phyloP scores from a whole-genome alignment of 2,329 filamentous ascomycete species.

The Laburnicola sp. region DNA sequence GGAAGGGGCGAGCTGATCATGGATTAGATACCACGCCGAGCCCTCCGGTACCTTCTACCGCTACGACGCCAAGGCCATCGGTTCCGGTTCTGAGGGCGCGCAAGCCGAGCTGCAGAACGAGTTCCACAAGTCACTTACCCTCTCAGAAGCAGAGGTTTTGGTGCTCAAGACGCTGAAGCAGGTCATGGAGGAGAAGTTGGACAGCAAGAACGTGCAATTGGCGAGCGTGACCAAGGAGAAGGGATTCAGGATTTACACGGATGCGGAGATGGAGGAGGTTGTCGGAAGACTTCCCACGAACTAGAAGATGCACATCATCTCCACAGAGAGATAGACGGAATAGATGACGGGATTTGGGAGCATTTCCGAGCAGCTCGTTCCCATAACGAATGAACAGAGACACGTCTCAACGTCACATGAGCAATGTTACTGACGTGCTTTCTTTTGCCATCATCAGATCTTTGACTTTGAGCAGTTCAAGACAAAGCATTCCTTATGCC shows the following conservation, averaged over 20 bases:
- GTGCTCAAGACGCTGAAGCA: slow-evolving; percentile 98
- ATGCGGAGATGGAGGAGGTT: slow-evolving; percentile 93
- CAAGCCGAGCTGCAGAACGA: slow-evolving; percentile 98
- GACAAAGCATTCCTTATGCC: too few relatives aligned
- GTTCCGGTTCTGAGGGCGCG: slow-evolving; percentile 93
- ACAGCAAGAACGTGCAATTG: slow-evolving; percentile 97
- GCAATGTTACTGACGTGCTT: too few relatives aligned
- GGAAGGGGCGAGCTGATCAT: neutral
- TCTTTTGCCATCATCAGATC: neutral
- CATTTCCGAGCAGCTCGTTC: slow-evolving; percentile 18
- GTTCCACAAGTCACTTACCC: slow-evolving; percentile 96
- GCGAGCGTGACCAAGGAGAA: slow-evolving; percentile 97
- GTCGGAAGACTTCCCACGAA: slow-evolving; percentile 73
- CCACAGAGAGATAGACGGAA: slow-evolving; percentile 5
- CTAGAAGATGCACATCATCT: slow-evolving; percentile 26
- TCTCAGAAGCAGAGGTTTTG: slow-evolving; percentile 89
- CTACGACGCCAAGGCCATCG: slow-evolving; percentile 98
- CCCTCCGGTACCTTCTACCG: slow-evolving; percentile 98
- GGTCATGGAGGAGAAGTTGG: slow-evolving; percentile 99
- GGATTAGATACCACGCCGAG: slow-evolving; percentile 85
- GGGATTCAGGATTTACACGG: slow-evolving; percentile 97
- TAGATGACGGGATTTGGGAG: slow-evolving; percentile 16
- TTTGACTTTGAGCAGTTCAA: too few relatives aligned
- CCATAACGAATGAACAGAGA: slow-evolving; percentile 31
- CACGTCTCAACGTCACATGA: slow-evolving; percentile 20